Evolutionary conservation across 78 protist species (phyloP).

Genomic region (Tieghemostelium lacteum): DNA sequence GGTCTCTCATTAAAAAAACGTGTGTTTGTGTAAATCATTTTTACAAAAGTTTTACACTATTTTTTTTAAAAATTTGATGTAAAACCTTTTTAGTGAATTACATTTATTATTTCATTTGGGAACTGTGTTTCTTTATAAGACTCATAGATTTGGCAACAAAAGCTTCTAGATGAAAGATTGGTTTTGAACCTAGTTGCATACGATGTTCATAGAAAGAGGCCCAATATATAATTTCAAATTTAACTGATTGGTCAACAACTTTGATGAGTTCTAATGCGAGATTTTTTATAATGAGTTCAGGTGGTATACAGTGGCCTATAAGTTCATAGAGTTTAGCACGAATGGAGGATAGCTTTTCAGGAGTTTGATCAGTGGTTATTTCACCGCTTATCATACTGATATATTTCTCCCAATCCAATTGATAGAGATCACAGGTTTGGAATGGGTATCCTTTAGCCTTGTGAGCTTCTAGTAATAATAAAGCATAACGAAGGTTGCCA

Average conservation of each 20-base stretch:
- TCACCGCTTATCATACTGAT: constrained; percentile 76
- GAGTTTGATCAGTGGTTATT: constrained; percentile 86
- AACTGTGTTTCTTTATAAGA: constrained; percentile 83
- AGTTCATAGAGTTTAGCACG: constrained; percentile 95
- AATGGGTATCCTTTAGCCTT: constrained; percentile 81
- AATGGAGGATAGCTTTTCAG: constrained; percentile 80
- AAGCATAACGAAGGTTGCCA: constrained; percentile 94
- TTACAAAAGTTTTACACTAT: not conserved
- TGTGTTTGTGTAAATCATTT: not conserved
- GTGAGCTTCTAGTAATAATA: constrained; percentile 92
- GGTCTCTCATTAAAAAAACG: not conserved
- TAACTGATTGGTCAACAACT: not conserved
- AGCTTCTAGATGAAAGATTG: constrained; percentile 97
- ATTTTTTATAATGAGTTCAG: constrained; percentile 90
- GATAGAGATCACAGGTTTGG: constrained; percentile 4
- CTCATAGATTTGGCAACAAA: constrained; percentile 95
- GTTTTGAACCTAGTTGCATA: constrained; percentile 89
- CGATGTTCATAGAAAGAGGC: constrained; percentile 89
- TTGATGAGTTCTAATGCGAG: not conserved
- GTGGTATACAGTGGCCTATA: constrained; percentile 96
- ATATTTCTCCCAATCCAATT: constrained; percentile 94
- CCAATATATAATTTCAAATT: too few relatives aligned
- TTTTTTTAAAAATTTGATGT: not conserved
- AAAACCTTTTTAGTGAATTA: not conserved
- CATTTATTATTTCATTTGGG: not conserved